These are phyloP conservation scores for Encephalitozoon intestinalis DNA, from an alignment of 371 early-diverging fungal genomes.

Conservation along the genomic window DNA sequence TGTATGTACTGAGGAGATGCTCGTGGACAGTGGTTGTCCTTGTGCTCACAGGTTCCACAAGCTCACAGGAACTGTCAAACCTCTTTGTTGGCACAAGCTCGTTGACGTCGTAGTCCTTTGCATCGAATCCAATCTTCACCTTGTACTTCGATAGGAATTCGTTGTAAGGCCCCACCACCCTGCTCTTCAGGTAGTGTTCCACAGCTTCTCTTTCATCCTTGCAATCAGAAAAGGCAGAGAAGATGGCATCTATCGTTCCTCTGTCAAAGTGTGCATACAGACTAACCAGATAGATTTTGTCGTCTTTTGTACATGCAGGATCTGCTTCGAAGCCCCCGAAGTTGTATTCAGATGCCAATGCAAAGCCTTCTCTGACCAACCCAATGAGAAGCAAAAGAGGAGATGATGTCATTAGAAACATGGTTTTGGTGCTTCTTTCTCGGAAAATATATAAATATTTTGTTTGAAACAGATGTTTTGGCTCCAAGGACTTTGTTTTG, in stretches of 20 bases:
- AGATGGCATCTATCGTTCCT: constrained; percentile 31
- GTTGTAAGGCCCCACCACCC: constrained; percentile 17
- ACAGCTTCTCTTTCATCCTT: background rate
- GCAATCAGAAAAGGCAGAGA: background rate
- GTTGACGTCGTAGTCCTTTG: constrained; percentile 23
- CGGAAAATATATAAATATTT: background rate
- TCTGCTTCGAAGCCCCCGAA: background rate
- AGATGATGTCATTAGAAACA: background rate
- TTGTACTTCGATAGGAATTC: constrained; percentile 22
- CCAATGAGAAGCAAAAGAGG: background rate
- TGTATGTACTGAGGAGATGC: background rate
- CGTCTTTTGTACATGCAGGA: constrained; percentile 28
- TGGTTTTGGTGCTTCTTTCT: background rate
- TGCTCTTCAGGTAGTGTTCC: background rate
- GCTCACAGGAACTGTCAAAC: constrained; percentile 52
- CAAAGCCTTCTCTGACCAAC: background rate
- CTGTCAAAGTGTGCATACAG: constrained; percentile 39
- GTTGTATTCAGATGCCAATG: background rate
- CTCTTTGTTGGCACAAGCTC: constrained; percentile 1
- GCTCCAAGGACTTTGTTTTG: background rate
- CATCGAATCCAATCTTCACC: constrained; percentile 32
- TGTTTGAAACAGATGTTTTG: background rate
- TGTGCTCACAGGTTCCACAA: constrained; percentile 23
- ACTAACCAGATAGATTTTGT: constrained; percentile 27
- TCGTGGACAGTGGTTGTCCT: constrained; percentile 25